These are phyloP conservation scores for Paramyrothecium roridum DNA, from an alignment of 2,329 filamentous ascomycete species.

Conservation along the genomic window DNA sequence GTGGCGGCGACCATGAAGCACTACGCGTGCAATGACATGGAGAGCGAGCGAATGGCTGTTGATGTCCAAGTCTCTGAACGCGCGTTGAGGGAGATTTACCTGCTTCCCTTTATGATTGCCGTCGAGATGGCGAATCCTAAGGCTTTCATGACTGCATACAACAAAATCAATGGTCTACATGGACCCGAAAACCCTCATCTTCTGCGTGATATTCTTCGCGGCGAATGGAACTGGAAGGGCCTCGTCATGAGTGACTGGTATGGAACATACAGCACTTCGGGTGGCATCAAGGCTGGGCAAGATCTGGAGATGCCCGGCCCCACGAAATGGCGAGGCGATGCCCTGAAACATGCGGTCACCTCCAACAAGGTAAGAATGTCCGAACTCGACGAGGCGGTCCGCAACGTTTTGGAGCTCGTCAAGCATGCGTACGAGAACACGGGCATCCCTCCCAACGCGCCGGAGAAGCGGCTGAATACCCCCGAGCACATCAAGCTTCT, in stretches of 20 bases:
- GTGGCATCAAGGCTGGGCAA: conserved; percentile 9
- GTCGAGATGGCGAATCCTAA: conserved; percentile 33
- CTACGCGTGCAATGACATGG: conserved; percentile 34
- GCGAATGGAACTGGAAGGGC: conserved; percentile 40
- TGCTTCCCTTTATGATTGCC: conserved; percentile 38
- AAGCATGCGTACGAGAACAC: conserved; percentile 14
- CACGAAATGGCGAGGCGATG: conserved; percentile 18
- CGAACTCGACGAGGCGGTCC: conserved; percentile 21
- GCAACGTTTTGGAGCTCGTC: conserved; percentile 27
- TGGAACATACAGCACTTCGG: not conserved
- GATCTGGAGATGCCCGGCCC: conserved; percentile 34
- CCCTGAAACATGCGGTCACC: conserved; percentile 18
- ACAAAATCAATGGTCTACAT: conserved; percentile 39
- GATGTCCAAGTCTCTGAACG: conserved; percentile 10
- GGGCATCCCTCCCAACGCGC: conserved; percentile 7
- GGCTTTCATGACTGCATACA: conserved; percentile 40
- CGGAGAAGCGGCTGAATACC: conserved; percentile 11
- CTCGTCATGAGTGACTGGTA: conserved; percentile 45
- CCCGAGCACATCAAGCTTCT: conserved; percentile 20
- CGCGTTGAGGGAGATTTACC: conserved; percentile 27
- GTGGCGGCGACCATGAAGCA: conserved; percentile 38
- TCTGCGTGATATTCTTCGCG: conserved; percentile 33
- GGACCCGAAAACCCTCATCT: conserved; percentile 33
- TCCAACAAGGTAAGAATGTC: conserved; percentile 21
- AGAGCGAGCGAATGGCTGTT: conserved; percentile 9